Evolutionary conservation across 257 asterid genomes (phyloP), one percentile per base, ranked within the genome.

Genomic region (Solanum ossicruentum): DNA sequence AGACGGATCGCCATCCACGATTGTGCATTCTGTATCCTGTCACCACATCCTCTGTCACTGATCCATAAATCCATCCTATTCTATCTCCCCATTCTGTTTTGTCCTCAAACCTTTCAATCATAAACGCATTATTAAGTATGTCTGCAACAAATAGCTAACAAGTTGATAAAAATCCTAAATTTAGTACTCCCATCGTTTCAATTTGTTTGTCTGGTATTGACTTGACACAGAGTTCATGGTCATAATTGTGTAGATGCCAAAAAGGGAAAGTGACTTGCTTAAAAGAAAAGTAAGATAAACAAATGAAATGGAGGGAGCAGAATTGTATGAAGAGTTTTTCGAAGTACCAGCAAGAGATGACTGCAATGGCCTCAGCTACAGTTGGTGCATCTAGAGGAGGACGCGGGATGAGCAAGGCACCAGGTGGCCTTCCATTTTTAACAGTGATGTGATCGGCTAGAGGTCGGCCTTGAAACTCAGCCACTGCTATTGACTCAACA

Each of bases 11-110:
- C 99, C 99, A 96, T 7, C 99, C 99, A 26, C 99, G 98, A 87
- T 96, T 96, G 93, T 96, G 99, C 99, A 96, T 96, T 7, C 99
- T 95, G 85, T 96, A 96, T 23, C 99, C 99, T 6, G 99, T 96
- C 60, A 96, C 99, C 85, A 96, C 99, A 32, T 96, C 98, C 81
- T 96, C 99, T 7, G 98, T 96, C 36, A 96, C 98, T 2, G 99
- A 96, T 69, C 99, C 99, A 32, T 96, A 96, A 63, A 96, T 96
- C 99, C 99, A 96, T 0, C 99, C 99, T 21, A 95, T 73, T 85
- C 99, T 89, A 36, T 96, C 99, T 85, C 99, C 99, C 99, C 99
- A 96, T 81, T 96, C 99, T 3, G 99, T 92, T 21, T 96, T 95
- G 88, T 96, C 99, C 84, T 96, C 99, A 20, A 90, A 95, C 98